These are phyloP conservation scores for Flammula alnicola DNA, from an alignment of 1,284 basidiomycete species.

Conservation along the genomic window DNA sequence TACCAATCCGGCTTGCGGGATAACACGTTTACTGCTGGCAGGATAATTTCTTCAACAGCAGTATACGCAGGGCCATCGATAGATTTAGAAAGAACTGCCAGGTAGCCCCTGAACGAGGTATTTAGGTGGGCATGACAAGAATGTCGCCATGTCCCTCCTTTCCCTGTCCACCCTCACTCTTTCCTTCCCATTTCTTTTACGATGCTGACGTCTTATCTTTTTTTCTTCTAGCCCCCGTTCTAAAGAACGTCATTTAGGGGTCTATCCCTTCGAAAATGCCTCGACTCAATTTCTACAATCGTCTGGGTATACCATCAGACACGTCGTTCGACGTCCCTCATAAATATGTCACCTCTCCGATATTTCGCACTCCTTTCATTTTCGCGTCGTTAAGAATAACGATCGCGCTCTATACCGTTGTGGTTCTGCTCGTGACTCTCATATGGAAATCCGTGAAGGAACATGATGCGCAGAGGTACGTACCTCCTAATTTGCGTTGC, in stretches of 20 bases:
- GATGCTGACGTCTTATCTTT: not conserved
- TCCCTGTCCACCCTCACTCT: too few relatives aligned
- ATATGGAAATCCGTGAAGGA: conserved; percentile 40
- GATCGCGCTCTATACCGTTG: conserved; percentile 58
- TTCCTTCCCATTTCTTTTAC: too few relatives aligned
- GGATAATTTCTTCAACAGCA: not conserved
- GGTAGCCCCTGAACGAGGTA: too few relatives aligned
- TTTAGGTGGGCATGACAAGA: not conserved
- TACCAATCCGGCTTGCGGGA: not conserved
- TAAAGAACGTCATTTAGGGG: not conserved
- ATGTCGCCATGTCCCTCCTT: too few relatives aligned
- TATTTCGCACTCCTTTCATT: conserved; percentile 45
- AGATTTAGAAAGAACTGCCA: too few relatives aligned
- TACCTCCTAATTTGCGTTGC: too few relatives aligned
- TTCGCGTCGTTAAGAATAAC: conserved; percentile 54
- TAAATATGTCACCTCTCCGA: conserved; percentile 62
- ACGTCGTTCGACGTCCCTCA: conserved; percentile 55
- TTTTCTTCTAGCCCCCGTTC: not conserved
- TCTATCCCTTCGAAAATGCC: conserved; percentile 8
- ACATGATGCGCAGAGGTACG: conserved; percentile 27
- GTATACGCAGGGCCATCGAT: too few relatives aligned
- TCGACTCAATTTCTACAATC: conserved; percentile 16
- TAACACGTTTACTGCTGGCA: not conserved
- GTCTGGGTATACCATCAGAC: conserved; percentile 13
- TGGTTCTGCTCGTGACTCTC: conserved; percentile 50